Base-by-base conservation (phyloP, 257 asterid genomes). In the Gentiana straminea region DNA sequence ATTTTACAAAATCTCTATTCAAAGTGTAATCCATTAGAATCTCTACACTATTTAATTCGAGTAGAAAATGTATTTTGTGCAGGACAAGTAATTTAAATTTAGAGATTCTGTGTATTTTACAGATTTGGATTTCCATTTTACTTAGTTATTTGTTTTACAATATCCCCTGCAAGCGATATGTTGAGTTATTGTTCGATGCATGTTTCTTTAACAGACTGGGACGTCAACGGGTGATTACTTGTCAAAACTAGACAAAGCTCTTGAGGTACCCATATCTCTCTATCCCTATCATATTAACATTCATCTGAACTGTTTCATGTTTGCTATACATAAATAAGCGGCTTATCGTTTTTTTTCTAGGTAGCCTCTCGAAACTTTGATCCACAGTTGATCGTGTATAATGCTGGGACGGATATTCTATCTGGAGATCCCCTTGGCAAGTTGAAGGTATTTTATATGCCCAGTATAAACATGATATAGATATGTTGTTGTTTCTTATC, bases 381-480 rank as follows among this genome's bases (percentile, higher is more conserved):
- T 64, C 95, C 98, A 45, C 94, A 84, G 72, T 69, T 91, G 77
- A 75, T 91, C 52, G 71, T 91, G 53, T 91, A 86, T 74, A 91
- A 86, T 74, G 98, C 95, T 61, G 98, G 98, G 47, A 86, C 98
- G 34, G 98, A 91, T 72, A 82, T 87, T 69, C 73, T 87, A 65
- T 92, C 81, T 68, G 98, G 98, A 59, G 98, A 91, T 68, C 98
- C 96, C 55, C 73, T 91, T 62, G 98, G 98, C 36, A 54, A 77
- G 64, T 72, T 91, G 79, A 79, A 87, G 94, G 98, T 87, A 77
- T 67, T 34, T 44, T 49, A 64, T 55, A 55, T 41, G 34, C 11
- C 49, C 15, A 52, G 7, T 32, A 4, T 48, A 50, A 15, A 15
- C 24, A 39, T 4, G 4, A 4, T 8, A 4, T 39, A 8, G 8